Percentiles rank a stretch among this genome's conserved stretches.
phyloP scores from a whole-genome alignment of 2,329 filamentous ascomycete species.

The Cryphonectria carpinicola region DNA sequence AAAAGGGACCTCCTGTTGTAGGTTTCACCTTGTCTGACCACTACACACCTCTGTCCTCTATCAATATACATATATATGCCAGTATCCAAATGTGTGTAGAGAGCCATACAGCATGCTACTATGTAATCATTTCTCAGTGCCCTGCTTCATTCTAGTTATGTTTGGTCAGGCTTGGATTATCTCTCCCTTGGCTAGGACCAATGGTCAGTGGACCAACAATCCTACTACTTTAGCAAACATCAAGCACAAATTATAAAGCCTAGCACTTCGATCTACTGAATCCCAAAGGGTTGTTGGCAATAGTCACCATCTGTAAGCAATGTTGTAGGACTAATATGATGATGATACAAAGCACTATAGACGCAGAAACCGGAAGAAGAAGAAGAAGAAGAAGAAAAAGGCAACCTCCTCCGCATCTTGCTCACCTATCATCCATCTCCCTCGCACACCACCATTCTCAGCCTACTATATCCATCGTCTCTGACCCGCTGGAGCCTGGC shows the following conservation, averaged over 20 bases:
- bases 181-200: neutral
- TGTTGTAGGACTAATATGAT: neutral
- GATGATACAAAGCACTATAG: conserved; percentile 4
- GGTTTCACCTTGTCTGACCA: neutral
- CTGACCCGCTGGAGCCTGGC: neutral
- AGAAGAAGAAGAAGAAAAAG: neutral
- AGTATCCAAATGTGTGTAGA: too few species aligned
- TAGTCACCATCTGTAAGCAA: neutral
- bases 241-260: neutral
- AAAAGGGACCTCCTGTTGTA: neutral
- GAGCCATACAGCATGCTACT: too few species aligned
- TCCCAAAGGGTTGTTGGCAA: neutral
- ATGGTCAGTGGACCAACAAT: neutral
- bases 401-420: neutral
- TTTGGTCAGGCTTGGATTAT: too few species aligned
- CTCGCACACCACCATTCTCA: neutral
- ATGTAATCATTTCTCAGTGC: too few species aligned
- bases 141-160: too few species aligned
- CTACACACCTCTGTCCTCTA: neutral
- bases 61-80: neutral
- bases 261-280: neutral
- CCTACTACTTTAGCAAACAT: neutral
- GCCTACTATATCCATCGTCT: neutral
- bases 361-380: neutral
- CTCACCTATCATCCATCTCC: neutral